Evolutionary conservation across 805 yeast genomes (phyloP), one percentile per base, ranked within the genome.

Genomic region (Huiozyma naganishii): DNA sequence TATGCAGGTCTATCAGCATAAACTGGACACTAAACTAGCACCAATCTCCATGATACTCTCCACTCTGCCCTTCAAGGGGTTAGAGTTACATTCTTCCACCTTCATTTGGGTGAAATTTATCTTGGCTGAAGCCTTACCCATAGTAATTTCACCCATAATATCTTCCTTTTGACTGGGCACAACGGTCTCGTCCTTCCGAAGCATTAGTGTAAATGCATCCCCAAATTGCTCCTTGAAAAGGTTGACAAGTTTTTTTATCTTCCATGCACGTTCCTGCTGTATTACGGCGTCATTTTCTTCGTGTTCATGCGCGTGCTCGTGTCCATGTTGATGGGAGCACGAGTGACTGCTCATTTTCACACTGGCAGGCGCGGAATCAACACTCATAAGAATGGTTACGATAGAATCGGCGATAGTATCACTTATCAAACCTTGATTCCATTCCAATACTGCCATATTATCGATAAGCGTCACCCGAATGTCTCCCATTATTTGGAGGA

Each of bases 391-490:
- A 34, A 92, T 87, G 0, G 97, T 96, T 46, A 92, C 76, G 1
- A 88, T 83, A 11, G 95, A 81, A 57, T 92, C 99, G 0, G 98
- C 98, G 49, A 92, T 76, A 0, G 96, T 82, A 56, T 92, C 98
- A 48, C 84, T 89, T 67, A 88, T 77, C 45, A 85, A 69, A 46
- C 88, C 89, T 52, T 94, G 90, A 12, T 79, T 76, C 98, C 98
- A 92, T 61, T 86, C 94, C 10, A 90, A 79, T 0, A 82, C 73
- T 6, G 84, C 79, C 7, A 72, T 52, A 41, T 71, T 67, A 27
- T 70, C 68, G 36, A 65, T 65, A 10, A 77, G 62, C 39, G 70
- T 76, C 53, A 73, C 71, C 47, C 59, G 72, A 33, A 83, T 73
- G 34, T 74, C 75, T 46, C 76, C 77, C 88, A 83, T 80, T n/a